Base-by-base conservation (phyloP, 2,329 filamentous ascomycete species). In the Penicillium palitans region DNA sequence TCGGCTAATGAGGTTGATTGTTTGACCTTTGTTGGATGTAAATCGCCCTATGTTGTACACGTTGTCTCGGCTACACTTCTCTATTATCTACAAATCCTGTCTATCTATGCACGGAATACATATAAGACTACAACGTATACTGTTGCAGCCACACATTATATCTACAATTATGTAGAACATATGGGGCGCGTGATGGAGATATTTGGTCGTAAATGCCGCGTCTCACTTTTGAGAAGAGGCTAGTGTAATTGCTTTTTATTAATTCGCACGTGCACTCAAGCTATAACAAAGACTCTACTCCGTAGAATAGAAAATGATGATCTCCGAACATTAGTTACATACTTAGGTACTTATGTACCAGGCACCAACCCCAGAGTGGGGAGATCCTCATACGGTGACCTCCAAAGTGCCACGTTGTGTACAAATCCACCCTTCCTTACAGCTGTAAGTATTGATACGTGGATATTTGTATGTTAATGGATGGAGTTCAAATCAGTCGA, bases 11-110 rank as follows among this genome's bases (percentile, higher is more conserved):
- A 44, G 44, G 41, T 49, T 41, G 40, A 37, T 24, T 51, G 41
- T 46, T 63, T 58, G 57, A 60, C 42, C 52, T 31, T 55, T 50
- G 60, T 63, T 52, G 46, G 56, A 58, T 51, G 57, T 56, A 60
- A 49, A 49, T 54, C 39, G 31, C 31, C 31, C 31, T 15, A 9
- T 27, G 2, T 27, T 27, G 27, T 27, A 33, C 55, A 63, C 59
- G 21, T 51, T 45, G 46, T 29, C 58, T 63, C 42, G 46, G 55
- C 53, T 59, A 61, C 50, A 33, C 24, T 47, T 50, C 35, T 45
- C 52, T 19, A 6, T 48, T 1, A 29, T 39, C 7, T 29, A 47
- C 7, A 6, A 21, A 19, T 8, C 17, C 25, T 15, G 10, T 24
- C 13, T 33, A 33, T 33, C 29, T 8, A 29, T 25, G 4, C 15